Percentiles rank a stretch among this genome's conserved stretches.
Evolutionary conservation across 1,284 basidiomycete species (phyloP).

Genomic region (Gomphus bonarii): DNA sequence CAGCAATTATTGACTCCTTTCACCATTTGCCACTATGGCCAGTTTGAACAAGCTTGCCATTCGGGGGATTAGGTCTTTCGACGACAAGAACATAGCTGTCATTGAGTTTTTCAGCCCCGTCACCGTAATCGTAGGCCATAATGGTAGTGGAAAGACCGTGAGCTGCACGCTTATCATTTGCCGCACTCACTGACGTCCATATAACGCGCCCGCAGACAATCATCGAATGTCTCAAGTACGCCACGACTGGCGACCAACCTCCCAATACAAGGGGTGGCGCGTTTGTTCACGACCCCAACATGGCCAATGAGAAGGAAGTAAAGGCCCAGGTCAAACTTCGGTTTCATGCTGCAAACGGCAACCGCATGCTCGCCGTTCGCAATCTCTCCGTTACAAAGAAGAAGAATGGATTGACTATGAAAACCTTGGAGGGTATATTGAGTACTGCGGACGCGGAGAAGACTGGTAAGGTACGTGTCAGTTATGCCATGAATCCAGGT

Average conservation of each 20-base stretch:
- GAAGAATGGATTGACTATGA: slow-evolving; percentile 91
- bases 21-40: slow-evolving; percentile 43
- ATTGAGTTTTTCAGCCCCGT: slow-evolving; percentile 98
- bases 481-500: background rate
- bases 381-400: slow-evolving; percentile 92
- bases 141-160: slow-evolving; percentile 94
- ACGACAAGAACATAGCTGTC: slow-evolving; percentile 88
- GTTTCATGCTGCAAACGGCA: slow-evolving; percentile 83
- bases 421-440: slow-evolving; percentile 92
- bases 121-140: slow-evolving; percentile 98
- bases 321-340: slow-evolving; percentile 96
- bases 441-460: slow-evolving; percentile 63
- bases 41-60: slow-evolving; percentile 82
- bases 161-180: slow-evolving; percentile 12
- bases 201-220: slow-evolving; percentile 47
- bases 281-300: slow-evolving; percentile 97
- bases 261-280: slow-evolving; percentile 97
- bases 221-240: slow-evolving; percentile 99
- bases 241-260: slow-evolving; percentile 95
- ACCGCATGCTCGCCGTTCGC: slow-evolving; percentile 86
- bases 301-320: slow-evolving; percentile 97
- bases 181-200: background rate
- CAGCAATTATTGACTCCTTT: background rate
- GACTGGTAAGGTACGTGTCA: slow-evolving; percentile 57
- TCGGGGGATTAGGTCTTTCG: slow-evolving; percentile 55